These are phyloP conservation scores for Sanghuangporus baumii DNA, from an alignment of 1,284 basidiomycete genomes.

Conservation along the genomic window DNA sequence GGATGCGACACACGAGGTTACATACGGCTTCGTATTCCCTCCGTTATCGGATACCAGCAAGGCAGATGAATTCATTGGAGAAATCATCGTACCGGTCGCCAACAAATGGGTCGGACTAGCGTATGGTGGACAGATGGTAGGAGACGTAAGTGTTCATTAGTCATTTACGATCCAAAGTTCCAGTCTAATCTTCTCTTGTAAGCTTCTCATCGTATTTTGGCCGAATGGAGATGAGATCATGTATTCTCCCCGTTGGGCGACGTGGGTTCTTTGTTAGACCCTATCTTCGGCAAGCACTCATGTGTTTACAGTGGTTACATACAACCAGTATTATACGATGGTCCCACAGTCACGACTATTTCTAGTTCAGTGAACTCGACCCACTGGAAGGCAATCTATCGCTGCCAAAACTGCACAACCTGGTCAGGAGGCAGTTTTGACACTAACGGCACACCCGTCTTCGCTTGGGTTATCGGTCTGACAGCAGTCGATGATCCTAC, in stretches of 20 bases:
- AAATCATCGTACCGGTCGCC: constrained; percentile 50
- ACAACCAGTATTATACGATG: constrained; percentile 38
- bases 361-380: constrained; percentile 41
- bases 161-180: background rate
- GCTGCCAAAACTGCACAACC: constrained; percentile 48
- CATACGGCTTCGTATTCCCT: constrained; percentile 50
- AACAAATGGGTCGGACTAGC: constrained; percentile 50
- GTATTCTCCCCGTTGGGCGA: constrained; percentile 43
- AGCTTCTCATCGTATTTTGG: constrained; percentile 52
- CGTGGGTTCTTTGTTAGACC: constrained; percentile 28
- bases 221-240: constrained; percentile 47
- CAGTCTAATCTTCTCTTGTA: background rate
- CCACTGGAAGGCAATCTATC: constrained; percentile 53
- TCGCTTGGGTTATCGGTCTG: constrained; percentile 49
- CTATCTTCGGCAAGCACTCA: background rate
- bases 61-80: constrained; percentile 53
- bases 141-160: constrained; percentile 27
- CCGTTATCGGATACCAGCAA: constrained; percentile 34
- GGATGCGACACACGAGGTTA: constrained; percentile 43
- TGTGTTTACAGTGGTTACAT: constrained; percentile 34
- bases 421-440: constrained; percentile 31
- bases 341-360: constrained; percentile 43
- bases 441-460: constrained; percentile 34
- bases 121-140: constrained; percentile 49
- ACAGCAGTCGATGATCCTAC: constrained; percentile 31